phyloP scores from a whole-genome alignment of 331 rosid genomes.

The Prunus yedoensis region DNA sequence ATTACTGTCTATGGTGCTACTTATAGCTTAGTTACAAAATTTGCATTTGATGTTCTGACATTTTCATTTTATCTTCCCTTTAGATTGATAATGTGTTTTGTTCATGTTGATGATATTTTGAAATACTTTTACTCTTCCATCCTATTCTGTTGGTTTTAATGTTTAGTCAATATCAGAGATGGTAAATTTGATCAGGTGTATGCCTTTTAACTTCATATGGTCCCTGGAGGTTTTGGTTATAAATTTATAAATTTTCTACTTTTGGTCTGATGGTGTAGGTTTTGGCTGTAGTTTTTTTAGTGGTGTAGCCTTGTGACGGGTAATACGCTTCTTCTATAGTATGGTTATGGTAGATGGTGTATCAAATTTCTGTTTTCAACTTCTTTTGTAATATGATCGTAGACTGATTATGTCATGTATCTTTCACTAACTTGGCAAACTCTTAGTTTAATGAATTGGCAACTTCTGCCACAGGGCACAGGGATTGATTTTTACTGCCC shows the following conservation, averaged over 20 bases:
- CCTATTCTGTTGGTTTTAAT: conserved; percentile 2
- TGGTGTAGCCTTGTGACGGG: background rate
- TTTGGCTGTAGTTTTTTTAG: background rate
- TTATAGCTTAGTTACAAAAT: conserved; percentile 23
- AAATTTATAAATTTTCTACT: background rate
- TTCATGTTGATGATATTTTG: background rate
- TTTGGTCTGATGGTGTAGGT: background rate
- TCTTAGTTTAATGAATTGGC: background rate
- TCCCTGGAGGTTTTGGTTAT: background rate
- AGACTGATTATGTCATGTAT: background rate
- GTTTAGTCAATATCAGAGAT: background rate
- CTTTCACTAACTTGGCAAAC: background rate
- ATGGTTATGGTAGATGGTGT: too few species aligned
- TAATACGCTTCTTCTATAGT: background rate
- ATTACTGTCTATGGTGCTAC: conserved; percentile 30
- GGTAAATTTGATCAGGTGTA: background rate
- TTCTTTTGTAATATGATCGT: background rate
- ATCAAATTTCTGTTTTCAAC: background rate
- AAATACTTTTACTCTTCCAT: background rate
- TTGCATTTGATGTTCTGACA: conserved; percentile 8
- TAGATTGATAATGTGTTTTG: background rate
- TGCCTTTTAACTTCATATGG: background rate
- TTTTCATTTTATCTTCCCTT: background rate
- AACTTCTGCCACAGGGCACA: background rate
- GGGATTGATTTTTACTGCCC: background rate